phyloP scores from a whole-genome alignment of 2,329 filamentous ascomycete species.

The Cordyceps javanica region DNA sequence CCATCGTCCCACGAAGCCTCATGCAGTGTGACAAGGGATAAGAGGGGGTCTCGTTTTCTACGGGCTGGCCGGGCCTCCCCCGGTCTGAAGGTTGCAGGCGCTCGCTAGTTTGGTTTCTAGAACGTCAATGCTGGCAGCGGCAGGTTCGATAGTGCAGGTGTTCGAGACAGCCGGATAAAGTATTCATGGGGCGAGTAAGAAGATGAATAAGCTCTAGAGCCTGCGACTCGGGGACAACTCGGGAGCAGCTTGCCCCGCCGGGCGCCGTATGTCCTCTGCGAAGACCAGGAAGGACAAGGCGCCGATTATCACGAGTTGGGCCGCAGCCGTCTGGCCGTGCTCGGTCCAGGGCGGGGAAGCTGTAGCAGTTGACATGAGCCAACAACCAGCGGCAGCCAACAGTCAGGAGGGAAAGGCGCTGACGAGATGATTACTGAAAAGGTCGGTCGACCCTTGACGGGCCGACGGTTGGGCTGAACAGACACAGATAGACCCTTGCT shows the following conservation, averaged over 20 bases:
- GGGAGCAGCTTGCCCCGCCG: neutral
- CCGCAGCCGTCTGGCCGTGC: too few species aligned
- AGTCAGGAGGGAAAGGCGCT: too few species aligned
- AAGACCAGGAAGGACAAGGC: neutral
- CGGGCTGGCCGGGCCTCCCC: neutral
- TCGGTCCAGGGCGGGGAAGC: neutral
- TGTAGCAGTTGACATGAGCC: neutral
- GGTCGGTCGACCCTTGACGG: neutral
- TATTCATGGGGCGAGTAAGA: neutral
- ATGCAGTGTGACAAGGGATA: neutral
- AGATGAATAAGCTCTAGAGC: neutral
- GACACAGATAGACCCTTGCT: neutral
- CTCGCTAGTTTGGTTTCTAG: conserved; percentile 5
- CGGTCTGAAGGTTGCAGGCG: neutral
- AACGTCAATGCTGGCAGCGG: neutral
- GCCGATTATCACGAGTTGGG: neutral
- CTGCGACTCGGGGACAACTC: neutral
- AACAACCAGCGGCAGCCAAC: neutral
- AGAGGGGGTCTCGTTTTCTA: neutral
- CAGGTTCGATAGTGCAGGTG: neutral
- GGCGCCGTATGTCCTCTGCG: neutral
- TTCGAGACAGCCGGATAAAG: neutral
- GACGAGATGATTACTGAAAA: neutral
- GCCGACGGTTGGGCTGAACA: neutral
- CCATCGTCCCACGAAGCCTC: neutral